phyloP scores from a whole-genome alignment of 371 early-diverging fungal genomes.

The Antonospora locustae region DNA sequence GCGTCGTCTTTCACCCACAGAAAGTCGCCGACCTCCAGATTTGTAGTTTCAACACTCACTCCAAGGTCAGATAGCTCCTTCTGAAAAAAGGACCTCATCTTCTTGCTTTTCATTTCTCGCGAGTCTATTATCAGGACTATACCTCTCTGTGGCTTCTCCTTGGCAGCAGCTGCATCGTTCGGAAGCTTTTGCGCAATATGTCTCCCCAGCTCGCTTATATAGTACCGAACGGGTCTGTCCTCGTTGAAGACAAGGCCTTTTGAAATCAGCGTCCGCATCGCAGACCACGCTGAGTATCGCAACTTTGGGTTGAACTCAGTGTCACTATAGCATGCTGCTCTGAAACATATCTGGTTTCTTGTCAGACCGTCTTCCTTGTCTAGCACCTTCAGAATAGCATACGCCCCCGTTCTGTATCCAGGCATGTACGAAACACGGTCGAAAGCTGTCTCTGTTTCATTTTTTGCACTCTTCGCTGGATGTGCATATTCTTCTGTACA shows the following conservation, averaged over 20 bases:
- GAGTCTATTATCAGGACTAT: conserved; percentile 47
- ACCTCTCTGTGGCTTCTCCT: background rate
- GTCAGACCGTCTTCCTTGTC: conserved; percentile 26
- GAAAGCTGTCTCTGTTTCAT: background rate
- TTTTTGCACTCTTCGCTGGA: background rate
- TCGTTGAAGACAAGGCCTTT: conserved; percentile 41
- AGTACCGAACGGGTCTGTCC: conserved; percentile 29
- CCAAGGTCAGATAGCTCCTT: conserved; percentile 13
- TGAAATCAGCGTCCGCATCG: conserved; percentile 33
- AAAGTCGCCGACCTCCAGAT: conserved; percentile 52
- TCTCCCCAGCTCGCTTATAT: conserved; percentile 38
- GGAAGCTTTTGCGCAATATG: conserved; percentile 16
- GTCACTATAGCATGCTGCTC: conserved; percentile 22
- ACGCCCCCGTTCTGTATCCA: conserved; percentile 32
- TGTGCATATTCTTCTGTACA: background rate
- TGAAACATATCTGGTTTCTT: conserved; percentile 24
- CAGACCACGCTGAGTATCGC: conserved; percentile 31
- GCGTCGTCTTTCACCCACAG: conserved; percentile 46
- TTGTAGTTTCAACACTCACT: conserved; percentile 32
- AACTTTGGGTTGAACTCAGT: conserved; percentile 19
- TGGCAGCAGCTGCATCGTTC: background rate
- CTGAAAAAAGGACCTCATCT: conserved; percentile 40
- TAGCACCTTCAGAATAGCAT: conserved; percentile 41
- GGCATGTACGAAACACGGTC: conserved; percentile 29
- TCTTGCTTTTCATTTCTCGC: conserved; percentile 45